A percentile compares a stretch with the other conserved stretches of the same genome.
Evolutionary conservation across 306 rosid species (phyloP).

Genomic region (Datisca glomerata): DNA sequence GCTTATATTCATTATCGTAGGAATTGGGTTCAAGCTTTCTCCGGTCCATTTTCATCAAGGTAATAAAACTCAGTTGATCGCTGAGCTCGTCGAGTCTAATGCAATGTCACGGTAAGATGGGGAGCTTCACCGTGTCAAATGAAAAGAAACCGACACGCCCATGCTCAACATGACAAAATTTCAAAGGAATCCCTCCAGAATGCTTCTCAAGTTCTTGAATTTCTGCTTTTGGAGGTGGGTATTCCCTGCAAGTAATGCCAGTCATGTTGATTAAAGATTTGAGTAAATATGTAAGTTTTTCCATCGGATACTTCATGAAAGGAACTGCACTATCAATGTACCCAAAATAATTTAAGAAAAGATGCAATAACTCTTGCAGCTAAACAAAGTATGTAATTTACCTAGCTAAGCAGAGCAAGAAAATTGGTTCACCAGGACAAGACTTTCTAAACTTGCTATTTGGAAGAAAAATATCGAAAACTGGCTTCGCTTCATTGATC

Average conservation of each 20-base stretch:
- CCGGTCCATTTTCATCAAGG: no score
- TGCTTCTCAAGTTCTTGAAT: conserved; percentile 42
- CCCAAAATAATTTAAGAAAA: not conserved
- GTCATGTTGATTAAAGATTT: no score
- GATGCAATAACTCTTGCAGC: not conserved
- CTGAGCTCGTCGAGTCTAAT: no score
- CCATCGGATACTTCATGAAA: not conserved
- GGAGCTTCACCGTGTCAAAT: conserved; percentile 52
- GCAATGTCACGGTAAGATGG: conserved; percentile 38
- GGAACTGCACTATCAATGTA: not conserved
- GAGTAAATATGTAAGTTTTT: not conserved
- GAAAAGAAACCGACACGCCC: conserved; percentile 67
- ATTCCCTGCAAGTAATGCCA: conserved; percentile 38
- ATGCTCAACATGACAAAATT: conserved; percentile 46
- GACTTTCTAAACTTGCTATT: conserved; percentile 74
- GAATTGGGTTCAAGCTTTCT: no score
- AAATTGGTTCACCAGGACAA: conserved; percentile 58
- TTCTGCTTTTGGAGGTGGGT: conserved; percentile 46
- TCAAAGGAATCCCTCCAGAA: conserved; percentile 44
- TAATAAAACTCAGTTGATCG: no score
- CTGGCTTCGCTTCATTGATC: conserved; percentile 33
- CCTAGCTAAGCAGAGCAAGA: conserved; percentile 61
- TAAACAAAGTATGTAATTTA: conserved; percentile 16
- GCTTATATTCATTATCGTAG: no score
- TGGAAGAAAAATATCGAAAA: conserved; percentile 70